Percentiles rank a stretch among this genome's conserved stretches.
Conservation (phyloP, 345 rosid genomes). For the Toxicodendron radicans region DNA sequence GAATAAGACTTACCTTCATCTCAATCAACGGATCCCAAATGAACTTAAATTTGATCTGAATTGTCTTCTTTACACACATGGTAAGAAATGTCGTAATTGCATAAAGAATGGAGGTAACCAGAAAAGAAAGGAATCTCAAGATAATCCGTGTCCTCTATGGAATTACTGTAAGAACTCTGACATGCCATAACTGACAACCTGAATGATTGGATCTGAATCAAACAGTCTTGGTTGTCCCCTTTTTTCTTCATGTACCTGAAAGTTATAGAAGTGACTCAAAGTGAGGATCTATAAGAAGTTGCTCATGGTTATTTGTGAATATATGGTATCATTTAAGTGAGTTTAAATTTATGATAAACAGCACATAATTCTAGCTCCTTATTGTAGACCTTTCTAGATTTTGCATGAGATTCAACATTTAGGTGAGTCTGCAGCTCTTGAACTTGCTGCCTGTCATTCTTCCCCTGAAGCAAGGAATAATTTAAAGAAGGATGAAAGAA, state of each 20-base stretch:
- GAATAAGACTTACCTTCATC: constrained; percentile 74
- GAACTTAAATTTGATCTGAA: constrained; percentile 88
- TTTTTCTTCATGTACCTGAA: neutral
- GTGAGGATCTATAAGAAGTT: neutral
- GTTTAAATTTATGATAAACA: neutral
- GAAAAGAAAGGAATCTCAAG: constrained; percentile 29
- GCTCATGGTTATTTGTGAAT: neutral
- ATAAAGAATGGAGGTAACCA: constrained; percentile 50
- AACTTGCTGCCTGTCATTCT: neutral
- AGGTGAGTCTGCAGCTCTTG: neutral
- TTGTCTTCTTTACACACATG: constrained; percentile 78
- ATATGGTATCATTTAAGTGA: constrained; percentile 1
- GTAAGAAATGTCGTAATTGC: constrained; percentile 73
- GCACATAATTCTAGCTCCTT: neutral
- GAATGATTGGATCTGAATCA: constrained; percentile 12
- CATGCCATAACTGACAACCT: constrained; percentile 13
- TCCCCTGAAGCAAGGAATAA: neutral
- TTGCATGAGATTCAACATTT: neutral
- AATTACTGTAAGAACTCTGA: constrained; percentile 25
- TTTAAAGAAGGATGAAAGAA: neutral
- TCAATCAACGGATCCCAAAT: constrained; percentile 65
- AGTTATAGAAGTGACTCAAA: neutral
- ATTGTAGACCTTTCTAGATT: neutral
- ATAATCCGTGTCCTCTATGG: constrained; percentile 43
- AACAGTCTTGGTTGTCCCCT: neutral